A percentile compares a stretch with the other conserved stretches of the same genome.
These are phyloP conservation scores for Lipomyces yamadae DNA, from an alignment of 805 yeast genomes.

Conservation along the genomic window DNA sequence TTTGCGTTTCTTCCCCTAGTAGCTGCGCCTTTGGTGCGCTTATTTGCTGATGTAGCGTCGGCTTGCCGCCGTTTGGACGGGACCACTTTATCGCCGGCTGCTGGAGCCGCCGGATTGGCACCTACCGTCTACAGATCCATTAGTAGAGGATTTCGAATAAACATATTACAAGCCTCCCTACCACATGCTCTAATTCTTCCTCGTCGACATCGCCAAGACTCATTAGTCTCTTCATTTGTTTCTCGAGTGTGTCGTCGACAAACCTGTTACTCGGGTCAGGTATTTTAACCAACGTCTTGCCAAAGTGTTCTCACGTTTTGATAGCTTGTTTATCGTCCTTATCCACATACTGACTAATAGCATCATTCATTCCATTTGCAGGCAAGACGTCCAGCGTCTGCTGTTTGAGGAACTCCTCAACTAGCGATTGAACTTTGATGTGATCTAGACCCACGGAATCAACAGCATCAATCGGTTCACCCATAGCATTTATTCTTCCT, in stretches of 20 bases:
- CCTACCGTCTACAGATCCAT: neutral
- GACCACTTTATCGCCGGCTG: neutral
- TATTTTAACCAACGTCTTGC: conserved; percentile 55
- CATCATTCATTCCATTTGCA: conserved; percentile 73
- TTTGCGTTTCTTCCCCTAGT: neutral
- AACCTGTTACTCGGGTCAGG: conserved; percentile 36
- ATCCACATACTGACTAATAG: conserved; percentile 72
- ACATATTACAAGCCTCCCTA: neutral
- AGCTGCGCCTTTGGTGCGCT: conserved; percentile 1
- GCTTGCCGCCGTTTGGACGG: neutral
- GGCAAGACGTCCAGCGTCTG: conserved; percentile 72
- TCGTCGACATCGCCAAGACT: conserved; percentile 40
- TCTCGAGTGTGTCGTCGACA: conserved; percentile 45
- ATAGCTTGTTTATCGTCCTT: conserved; percentile 81
- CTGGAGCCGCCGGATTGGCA: neutral
- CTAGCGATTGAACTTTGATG: conserved; percentile 63
- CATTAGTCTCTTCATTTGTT: conserved; percentile 39
- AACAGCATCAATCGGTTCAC: conserved; percentile 23
- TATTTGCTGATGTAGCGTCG: neutral
- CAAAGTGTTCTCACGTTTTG: conserved; percentile 57
- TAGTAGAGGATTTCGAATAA: neutral
- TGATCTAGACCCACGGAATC: conserved; percentile 48
- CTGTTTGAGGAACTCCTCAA: conserved; percentile 64
- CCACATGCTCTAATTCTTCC: conserved; percentile 32
- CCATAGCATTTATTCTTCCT: conserved; percentile 21